Base-by-base conservation (phyloP, 495 filamentous ascomycete genomes). In the Aspergillus ellipticus region DNA sequence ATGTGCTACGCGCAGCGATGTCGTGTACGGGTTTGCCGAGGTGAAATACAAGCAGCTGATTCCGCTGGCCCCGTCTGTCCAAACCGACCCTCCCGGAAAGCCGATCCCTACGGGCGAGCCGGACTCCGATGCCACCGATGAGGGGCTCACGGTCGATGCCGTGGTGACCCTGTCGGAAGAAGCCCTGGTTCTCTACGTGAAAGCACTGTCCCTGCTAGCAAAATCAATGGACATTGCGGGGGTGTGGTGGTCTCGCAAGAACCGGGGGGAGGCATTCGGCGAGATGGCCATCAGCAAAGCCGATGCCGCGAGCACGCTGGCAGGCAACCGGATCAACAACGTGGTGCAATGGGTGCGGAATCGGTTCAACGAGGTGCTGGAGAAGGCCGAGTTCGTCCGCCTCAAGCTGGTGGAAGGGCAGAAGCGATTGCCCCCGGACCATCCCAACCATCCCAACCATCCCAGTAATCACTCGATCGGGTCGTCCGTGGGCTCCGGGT, bases 41-140 rank as follows among this genome's bases (percentile, higher is more conserved):
- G 92, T 98, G 57, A 98, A 98, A 72, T 97, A 93, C 74, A 94
- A 94, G 70, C 94, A 98, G 65, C 80, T 98, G 29, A 82, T 97
- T 11, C 94, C 94, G 5, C 69, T 94, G 21, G 85, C 89, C 5
- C 94, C 93, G 13, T 91, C 87, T 0, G 84, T 82, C 59, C 73
- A 81, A 53, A 63, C 74, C 24, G 81, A 82, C 15, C 69, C 68
- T 42, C 51, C 71, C 15, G 65, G 67, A 13, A 74, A 70, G 64
- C 55, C 66, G 7, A 62, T 55, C 39, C 17, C 51, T 4, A 69
- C 70, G 9, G 59, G 57, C 35, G 70, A 78, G 42, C 42, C 42
- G 20, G 80, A 83, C 28, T 48, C 58, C 19, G 69, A 75, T 42
- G 45, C 58, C 31, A 61, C 62, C 26, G 67, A 82, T 54, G 68